Percentiles rank a stretch among this genome's conserved stretches.
Conservation (phyloP, 345 rosid species). For the Sisymbrium altissimum region DNA sequence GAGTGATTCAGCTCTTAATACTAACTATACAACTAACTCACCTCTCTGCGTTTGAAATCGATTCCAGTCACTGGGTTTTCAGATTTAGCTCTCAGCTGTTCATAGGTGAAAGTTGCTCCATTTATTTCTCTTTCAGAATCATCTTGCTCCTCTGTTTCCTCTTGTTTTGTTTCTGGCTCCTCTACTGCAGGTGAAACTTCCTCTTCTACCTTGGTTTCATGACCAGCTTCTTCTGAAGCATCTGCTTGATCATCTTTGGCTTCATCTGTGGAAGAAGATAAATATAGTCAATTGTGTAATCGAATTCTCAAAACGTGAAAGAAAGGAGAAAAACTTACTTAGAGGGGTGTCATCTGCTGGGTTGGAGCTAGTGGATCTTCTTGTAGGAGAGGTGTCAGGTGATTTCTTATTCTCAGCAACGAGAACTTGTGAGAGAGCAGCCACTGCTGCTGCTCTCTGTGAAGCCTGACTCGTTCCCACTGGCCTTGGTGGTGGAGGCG, state of each 20-base stretch:
- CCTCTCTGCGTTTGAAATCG: constrained; percentile 95
- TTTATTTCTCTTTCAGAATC: constrained; percentile 32
- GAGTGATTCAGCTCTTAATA: constrained; percentile 1
- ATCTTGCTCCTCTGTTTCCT: constrained; percentile 32
- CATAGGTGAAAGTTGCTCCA: constrained; percentile 65
- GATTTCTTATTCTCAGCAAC: constrained; percentile 74
- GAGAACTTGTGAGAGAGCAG: constrained; percentile 91
- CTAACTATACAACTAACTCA: constrained; percentile 30
- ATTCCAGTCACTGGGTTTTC: constrained; percentile 86
- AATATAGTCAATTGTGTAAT: background rate
- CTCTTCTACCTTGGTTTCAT: constrained; percentile 49
- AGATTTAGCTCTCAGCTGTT: constrained; percentile 79
- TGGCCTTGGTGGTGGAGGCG: constrained; percentile 45
- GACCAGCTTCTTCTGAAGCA: constrained; percentile 38
- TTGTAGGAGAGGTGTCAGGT: constrained; percentile 62
- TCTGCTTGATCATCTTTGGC: constrained; percentile 40
- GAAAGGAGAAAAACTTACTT: constrained; percentile 36
- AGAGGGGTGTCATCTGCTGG: constrained; percentile 44
- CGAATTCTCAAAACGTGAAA: background rate
- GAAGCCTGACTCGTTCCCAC: constrained; percentile 52
- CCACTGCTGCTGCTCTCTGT: constrained; percentile 97
- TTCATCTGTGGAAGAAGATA: constrained; percentile 37
- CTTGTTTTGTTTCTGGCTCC: constrained; percentile 36
- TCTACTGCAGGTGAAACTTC: constrained; percentile 35
- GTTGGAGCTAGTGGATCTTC: constrained; percentile 41